Conservation (phyloP, 305 asterid species). For the Petunia hybrid region DNA sequence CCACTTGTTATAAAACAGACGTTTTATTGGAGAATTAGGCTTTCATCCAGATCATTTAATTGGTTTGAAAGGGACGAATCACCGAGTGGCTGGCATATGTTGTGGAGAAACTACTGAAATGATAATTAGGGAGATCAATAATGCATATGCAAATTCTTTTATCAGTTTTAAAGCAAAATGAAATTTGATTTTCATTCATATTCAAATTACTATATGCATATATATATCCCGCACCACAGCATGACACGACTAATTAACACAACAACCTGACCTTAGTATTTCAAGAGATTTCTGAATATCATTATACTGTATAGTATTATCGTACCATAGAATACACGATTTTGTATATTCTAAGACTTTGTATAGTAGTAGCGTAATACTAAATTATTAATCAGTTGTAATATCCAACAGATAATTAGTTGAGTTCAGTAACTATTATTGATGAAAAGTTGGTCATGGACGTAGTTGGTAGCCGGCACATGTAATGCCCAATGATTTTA, state of each 20-base stretch:
- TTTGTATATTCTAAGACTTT: too few species aligned
- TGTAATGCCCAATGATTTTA: slow-evolving; percentile 38
- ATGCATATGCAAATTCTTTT: neutral
- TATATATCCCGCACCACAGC: neutral
- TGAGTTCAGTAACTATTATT: slow-evolving; percentile 2
- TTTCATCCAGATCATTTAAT: neutral
- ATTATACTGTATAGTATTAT: neutral
- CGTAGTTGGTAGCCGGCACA: slow-evolving; percentile 43
- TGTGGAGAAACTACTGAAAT: neutral
- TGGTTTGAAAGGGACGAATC: neutral
- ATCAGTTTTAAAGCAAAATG: neutral
- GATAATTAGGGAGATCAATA: neutral
- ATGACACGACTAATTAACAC: neutral
- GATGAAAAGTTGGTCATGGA: slow-evolving; percentile 37
- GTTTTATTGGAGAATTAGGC: neutral
- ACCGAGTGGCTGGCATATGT: neutral
- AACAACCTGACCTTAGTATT: neutral
- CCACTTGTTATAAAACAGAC: neutral
- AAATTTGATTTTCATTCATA: neutral
- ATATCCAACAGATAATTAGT: slow-evolving; percentile 29
- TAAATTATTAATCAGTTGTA: neutral
- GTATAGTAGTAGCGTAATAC: neutral
- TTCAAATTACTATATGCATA: neutral
- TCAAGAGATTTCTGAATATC: neutral
- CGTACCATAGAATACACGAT: too few species aligned